These are phyloP conservation scores for Cymbopogon flexuosus DNA, from an alignment of 202 grass and related monocot genomes.

Conservation along the genomic window DNA sequence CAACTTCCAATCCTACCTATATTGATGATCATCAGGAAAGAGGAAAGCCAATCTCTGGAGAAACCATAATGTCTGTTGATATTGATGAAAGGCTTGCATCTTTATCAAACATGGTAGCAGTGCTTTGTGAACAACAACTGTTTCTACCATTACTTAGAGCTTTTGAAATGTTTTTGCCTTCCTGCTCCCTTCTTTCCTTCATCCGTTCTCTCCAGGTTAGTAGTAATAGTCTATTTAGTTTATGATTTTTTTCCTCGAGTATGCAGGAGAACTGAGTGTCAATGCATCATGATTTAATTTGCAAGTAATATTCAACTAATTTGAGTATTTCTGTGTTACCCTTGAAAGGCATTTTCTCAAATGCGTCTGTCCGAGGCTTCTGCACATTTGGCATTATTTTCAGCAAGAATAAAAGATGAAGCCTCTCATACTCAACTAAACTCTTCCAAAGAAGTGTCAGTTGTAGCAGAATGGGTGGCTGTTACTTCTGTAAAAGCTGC, in stretches of 20 bases:
- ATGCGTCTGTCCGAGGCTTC: constrained; percentile 89
- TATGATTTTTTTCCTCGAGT: neutral
- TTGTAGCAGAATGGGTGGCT: constrained; percentile 67
- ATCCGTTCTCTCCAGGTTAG: constrained; percentile 84
- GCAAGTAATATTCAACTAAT: constrained; percentile 26
- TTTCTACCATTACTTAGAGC: constrained; percentile 88
- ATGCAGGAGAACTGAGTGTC: neutral
- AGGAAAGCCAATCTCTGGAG: constrained; percentile 30
- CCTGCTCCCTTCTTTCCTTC: constrained; percentile 81
- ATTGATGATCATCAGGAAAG: constrained; percentile 37
- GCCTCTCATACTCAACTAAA: constrained; percentile 46
- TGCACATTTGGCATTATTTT: constrained; percentile 76
- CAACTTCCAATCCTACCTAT: constrained; percentile 29
- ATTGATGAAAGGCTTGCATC: constrained; percentile 62
- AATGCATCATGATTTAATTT: neutral
- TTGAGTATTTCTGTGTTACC: constrained; percentile 30
- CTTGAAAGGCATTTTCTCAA: constrained; percentile 88
- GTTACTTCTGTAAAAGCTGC: constrained; percentile 81
- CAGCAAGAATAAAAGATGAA: constrained; percentile 76
- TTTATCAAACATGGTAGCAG: constrained; percentile 80
- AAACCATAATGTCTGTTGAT: constrained; percentile 48
- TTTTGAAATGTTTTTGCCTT: constrained; percentile 94
- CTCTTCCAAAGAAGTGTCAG: constrained; percentile 45
- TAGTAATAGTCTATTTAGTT: constrained; percentile 17
- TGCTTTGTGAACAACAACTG: constrained; percentile 87